A percentile compares a stretch with the other conserved stretches of the same genome.
These are phyloP conservation scores for Ogataea neopini DNA, from an alignment of 805 yeast genomes.

Conservation along the genomic window DNA sequence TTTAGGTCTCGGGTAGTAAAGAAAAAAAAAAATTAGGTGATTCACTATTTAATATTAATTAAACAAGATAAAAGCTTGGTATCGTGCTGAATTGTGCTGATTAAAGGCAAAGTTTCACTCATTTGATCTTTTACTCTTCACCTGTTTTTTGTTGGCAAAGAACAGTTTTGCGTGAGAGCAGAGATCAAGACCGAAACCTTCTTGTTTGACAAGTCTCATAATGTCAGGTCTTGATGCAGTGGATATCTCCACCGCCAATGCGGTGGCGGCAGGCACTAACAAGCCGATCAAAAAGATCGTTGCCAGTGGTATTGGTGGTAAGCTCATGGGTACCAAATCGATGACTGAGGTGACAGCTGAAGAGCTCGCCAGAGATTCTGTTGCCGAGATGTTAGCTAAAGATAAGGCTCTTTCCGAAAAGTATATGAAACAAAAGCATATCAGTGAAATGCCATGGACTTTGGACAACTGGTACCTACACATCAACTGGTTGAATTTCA, in stretches of 20 bases:
- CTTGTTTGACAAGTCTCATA: background rate
- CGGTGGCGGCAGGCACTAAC: constrained; percentile 81
- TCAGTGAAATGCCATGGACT: constrained; percentile 81
- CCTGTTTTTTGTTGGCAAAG: constrained; percentile 6
- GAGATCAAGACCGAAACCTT: background rate
- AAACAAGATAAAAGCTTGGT: background rate
- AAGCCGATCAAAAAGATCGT: constrained; percentile 69
- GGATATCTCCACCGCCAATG: constrained; percentile 70
- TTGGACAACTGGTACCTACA: constrained; percentile 68
- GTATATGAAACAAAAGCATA: constrained; percentile 50
- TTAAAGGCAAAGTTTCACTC: background rate
- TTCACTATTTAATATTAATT: background rate
- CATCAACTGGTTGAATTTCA: constrained; percentile 75
- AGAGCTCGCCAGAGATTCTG: constrained; percentile 53
- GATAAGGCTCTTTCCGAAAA: constrained; percentile 46
- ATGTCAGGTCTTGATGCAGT: constrained; percentile 39
- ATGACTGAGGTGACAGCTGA: constrained; percentile 69
- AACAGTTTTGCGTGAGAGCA: constrained; percentile 2
- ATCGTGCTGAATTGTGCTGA: background rate
- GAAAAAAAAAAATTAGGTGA: constrained; percentile 1
- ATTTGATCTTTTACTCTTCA: background rate
- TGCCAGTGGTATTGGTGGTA: constrained; percentile 75
- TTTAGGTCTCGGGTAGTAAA: background rate
- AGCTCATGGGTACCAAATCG: constrained; percentile 78
- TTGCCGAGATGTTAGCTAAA: constrained; percentile 46